These are phyloP conservation scores for Melanopsichium pennsylvanicum DNA, from an alignment of 1,284 basidiomycete genomes.

Conservation along the genomic window DNA sequence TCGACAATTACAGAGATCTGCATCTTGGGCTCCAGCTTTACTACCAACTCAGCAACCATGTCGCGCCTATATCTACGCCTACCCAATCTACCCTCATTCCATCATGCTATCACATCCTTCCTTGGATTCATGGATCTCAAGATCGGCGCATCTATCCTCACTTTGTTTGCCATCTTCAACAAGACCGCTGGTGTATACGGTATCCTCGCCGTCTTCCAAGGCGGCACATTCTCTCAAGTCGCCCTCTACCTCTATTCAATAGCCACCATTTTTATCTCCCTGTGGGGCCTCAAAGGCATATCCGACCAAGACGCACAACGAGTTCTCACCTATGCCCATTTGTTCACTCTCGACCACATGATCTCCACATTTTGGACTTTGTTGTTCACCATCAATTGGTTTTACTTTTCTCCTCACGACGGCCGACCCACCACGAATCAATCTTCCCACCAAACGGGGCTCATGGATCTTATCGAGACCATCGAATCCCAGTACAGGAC, in stretches of 20 bases:
- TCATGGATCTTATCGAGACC: slow-evolving; percentile 64
- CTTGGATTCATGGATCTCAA: slow-evolving; percentile 64
- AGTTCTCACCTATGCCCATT: slow-evolving; percentile 86
- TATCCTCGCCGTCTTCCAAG: slow-evolving; percentile 85
- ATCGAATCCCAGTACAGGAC: slow-evolving; percentile 60
- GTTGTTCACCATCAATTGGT: slow-evolving; percentile 88
- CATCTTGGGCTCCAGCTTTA: background rate
- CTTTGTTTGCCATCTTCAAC: slow-evolving; percentile 76
- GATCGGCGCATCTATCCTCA: slow-evolving; percentile 61
- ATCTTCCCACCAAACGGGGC: slow-evolving; percentile 58
- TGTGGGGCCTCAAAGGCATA: slow-evolving; percentile 86
- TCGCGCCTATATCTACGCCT: slow-evolving; percentile 53
- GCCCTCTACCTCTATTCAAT: slow-evolving; percentile 85
- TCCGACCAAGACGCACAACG: slow-evolving; percentile 71
- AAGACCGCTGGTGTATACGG: slow-evolving; percentile 98
- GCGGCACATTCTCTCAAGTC: slow-evolving; percentile 87
- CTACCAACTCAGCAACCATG: slow-evolving; percentile 23
- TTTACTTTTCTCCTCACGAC: slow-evolving; percentile 88
- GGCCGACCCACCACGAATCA: slow-evolving; percentile 66
- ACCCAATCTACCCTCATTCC: slow-evolving; percentile 50
- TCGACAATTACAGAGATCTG: too few species aligned
- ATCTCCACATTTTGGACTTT: slow-evolving; percentile 90
- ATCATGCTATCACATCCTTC: slow-evolving; percentile 59
- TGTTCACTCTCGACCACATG: slow-evolving; percentile 90
- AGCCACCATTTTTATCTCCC: slow-evolving; percentile 78